A percentile compares a stretch with the other conserved stretches of the same genome.
These are phyloP conservation scores for Dujonia santamariae DNA, from an alignment of 1,139 yeast genomes.

Conservation along the genomic window DNA sequence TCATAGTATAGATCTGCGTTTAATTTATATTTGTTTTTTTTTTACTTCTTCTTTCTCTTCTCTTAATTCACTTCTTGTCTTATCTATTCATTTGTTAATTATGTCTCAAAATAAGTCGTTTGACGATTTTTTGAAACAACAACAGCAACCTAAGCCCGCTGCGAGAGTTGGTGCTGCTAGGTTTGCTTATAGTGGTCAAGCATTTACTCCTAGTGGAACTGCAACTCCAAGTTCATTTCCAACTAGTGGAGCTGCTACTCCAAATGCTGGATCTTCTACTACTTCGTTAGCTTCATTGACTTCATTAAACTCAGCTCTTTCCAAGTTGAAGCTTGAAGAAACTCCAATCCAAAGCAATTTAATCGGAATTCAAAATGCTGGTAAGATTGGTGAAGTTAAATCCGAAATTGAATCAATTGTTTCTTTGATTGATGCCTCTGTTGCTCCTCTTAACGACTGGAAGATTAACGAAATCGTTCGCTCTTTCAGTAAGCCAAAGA, in stretches of 20 bases:
- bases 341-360: slow-evolving; percentile 70
- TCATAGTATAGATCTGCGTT: too few species aligned
- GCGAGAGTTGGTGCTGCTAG: slow-evolving; percentile 4
- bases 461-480: slow-evolving; percentile 58
- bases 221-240: slow-evolving; percentile 27
- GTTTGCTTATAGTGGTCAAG: slow-evolving; percentile 7
- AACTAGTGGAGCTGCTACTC: slow-evolving; percentile 41
- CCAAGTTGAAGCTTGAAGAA: slow-evolving; percentile 52
- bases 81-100: too few species aligned
- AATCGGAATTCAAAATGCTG: slow-evolving; percentile 52
- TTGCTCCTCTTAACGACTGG: slow-evolving; percentile 62
- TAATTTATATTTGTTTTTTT: too few species aligned
- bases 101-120: slow-evolving; percentile 29
- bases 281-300: slow-evolving; percentile 73
- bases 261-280: slow-evolving; percentile 47
- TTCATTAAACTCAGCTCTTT: slow-evolving; percentile 67
- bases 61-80: too few species aligned
- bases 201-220: slow-evolving; percentile 9
- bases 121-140: slow-evolving; percentile 34
- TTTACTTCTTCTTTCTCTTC: too few species aligned
- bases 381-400: slow-evolving; percentile 63
- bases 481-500: slow-evolving; percentile 70
- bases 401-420: slow-evolving; percentile 53
- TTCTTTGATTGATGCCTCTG: slow-evolving; percentile 20
- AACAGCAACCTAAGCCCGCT: slow-evolving; percentile 13